Conservation (phyloP, 208 protist genomes). For the Trypanosoma rangeli region DNA sequence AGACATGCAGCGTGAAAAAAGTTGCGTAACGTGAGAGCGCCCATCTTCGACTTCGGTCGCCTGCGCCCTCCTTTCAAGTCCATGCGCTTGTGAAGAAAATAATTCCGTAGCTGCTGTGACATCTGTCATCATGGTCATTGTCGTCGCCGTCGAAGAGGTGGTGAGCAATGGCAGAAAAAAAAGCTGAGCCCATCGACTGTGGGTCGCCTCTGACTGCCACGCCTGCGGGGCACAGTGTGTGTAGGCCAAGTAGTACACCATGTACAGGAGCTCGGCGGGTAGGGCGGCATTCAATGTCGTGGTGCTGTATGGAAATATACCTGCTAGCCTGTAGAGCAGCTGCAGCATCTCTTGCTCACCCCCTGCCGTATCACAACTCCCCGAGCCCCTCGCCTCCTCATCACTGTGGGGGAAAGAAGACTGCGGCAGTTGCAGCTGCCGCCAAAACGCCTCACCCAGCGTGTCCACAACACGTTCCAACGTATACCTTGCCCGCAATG, state of each 20-base stretch:
- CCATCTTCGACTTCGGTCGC: neutral
- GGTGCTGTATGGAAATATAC: neutral
- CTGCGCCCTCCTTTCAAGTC: too few species aligned
- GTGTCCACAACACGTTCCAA: conserved; percentile 1
- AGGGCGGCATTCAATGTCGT: neutral
- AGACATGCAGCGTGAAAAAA: conserved; percentile 4
- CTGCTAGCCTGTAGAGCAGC: neutral
- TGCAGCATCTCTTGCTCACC: neutral
- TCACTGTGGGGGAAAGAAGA: neutral
- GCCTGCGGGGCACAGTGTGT: neutral
- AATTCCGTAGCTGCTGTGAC: neutral
- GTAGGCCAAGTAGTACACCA: conserved; percentile 21
- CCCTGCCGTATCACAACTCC: neutral
- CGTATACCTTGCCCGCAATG: neutral
- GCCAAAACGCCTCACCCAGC: neutral
- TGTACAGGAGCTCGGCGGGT: conserved; percentile 7
- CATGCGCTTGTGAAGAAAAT: neutral
- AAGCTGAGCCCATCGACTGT: conserved; percentile 11
- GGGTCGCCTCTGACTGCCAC: neutral
- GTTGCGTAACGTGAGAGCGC: neutral
- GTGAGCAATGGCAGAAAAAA: conserved; percentile 10
- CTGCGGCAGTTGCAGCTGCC: neutral
- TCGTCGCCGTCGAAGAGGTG: neutral
- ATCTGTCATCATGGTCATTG: neutral
- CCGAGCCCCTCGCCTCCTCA: neutral